Evolutionary conservation across 1,284 basidiomycete genomes (phyloP).

Genomic region (Prillingera fragicola): DNA sequence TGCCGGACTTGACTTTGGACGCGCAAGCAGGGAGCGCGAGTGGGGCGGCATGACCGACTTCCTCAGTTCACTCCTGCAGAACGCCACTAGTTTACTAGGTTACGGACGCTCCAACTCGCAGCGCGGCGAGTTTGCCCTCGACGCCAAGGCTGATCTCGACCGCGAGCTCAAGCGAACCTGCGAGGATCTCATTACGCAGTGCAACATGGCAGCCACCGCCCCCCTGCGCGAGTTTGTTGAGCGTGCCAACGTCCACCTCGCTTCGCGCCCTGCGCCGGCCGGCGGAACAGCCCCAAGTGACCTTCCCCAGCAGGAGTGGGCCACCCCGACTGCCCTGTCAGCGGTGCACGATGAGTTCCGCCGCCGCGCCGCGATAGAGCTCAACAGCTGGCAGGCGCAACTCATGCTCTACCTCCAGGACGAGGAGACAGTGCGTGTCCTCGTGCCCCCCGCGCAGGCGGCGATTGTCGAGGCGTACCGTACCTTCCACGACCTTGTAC

Average conservation of each 20-base stretch:
- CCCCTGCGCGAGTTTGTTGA: slow-evolving; percentile 61
- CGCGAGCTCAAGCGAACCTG: slow-evolving; percentile 72
- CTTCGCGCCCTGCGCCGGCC: slow-evolving; percentile 18
- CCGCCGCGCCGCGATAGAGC: slow-evolving; percentile 50
- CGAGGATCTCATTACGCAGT: slow-evolving; percentile 69
- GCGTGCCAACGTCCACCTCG: slow-evolving; percentile 48
- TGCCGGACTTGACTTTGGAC: slow-evolving; percentile 62
- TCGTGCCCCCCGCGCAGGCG: slow-evolving; percentile 65
- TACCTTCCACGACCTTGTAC: slow-evolving; percentile 57
- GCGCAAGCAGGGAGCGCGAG: slow-evolving; percentile 44
- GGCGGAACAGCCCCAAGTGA: slow-evolving; percentile 30
- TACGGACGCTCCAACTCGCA: slow-evolving; percentile 26
- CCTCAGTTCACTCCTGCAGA: slow-evolving; percentile 64
- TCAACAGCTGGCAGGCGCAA: slow-evolving; percentile 55
- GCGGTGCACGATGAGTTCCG: slow-evolving; percentile 56
- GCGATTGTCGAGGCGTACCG: slow-evolving; percentile 68
- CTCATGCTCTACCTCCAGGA: slow-evolving; percentile 73
- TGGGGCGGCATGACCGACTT: slow-evolving; percentile 57
- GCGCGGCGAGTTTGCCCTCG: slow-evolving; percentile 29
- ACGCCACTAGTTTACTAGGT: slow-evolving; percentile 62
- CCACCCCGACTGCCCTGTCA: slow-evolving; percentile 47
- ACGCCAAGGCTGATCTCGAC: slow-evolving; percentile 66
- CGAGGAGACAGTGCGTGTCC: slow-evolving; percentile 64
- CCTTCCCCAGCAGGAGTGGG: slow-evolving; percentile 54
- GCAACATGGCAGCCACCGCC: slow-evolving; percentile 52